Evolutionary conservation across 257 asterid genomes (phyloP).

Genomic region (Jacaranda mimosifolia): DNA sequence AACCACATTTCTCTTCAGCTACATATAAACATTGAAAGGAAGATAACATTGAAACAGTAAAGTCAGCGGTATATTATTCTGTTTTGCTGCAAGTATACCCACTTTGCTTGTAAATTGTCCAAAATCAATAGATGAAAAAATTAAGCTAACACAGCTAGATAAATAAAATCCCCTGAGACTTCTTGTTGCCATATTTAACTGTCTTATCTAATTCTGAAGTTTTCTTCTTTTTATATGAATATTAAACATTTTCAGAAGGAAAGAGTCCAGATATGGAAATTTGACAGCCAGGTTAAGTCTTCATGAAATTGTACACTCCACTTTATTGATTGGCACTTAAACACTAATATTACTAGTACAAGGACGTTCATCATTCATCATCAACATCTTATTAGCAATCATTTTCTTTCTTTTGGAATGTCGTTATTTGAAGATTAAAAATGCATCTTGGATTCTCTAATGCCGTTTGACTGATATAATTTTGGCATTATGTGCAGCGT

Average conservation of each 20-base stretch:
- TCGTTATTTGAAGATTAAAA: not conserved
- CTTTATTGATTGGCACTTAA: not conserved
- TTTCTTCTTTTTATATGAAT: not conserved
- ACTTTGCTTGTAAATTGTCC: too few species aligned
- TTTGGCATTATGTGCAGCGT: slow-evolving; percentile 60
- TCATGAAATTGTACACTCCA: not conserved
- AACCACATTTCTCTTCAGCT: too few species aligned
- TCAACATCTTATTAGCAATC: not conserved
- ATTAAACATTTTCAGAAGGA: not conserved
- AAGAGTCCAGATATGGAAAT: not conserved
- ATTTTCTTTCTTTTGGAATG: not conserved
- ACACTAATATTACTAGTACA: too few species aligned
- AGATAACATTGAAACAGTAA: too few species aligned
- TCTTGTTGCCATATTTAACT: not conserved
- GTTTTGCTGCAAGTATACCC: too few species aligned
- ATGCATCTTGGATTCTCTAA: slow-evolving; percentile 13
- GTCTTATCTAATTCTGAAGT: not conserved
- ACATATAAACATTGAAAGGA: too few species aligned
- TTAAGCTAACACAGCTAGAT: not conserved
- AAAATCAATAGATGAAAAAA: too few species aligned
- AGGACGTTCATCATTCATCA: not conserved
- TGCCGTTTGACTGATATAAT: not conserved
- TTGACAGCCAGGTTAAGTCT: not conserved
- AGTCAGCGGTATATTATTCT: too few species aligned
- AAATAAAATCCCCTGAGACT: not conserved